A percentile compares a stretch with the other conserved stretches of the same genome.
phyloP scores from a whole-genome alignment of 441 rosid species.

The Bocquillonia castaneifolia region DNA sequence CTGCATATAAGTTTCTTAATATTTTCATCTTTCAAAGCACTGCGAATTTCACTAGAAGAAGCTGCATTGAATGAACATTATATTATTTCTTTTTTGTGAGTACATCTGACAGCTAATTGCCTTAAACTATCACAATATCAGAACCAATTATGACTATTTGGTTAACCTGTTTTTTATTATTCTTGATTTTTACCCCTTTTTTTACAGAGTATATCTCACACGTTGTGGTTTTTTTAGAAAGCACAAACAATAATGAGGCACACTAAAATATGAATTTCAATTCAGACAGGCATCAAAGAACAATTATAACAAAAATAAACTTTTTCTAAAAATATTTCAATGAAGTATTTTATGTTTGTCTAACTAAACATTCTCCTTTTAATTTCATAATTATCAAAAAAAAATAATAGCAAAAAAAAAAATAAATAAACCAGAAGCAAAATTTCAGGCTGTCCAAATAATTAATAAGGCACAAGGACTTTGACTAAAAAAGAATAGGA shows the following conservation, averaged over 20 bases:
- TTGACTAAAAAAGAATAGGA: background rate
- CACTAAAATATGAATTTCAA: background rate
- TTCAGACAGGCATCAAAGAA: background rate
- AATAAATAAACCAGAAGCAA: background rate
- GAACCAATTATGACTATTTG: background rate
- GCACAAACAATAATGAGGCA: background rate
- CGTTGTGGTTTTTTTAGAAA: background rate
- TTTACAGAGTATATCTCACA: background rate
- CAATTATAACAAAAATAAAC: background rate
- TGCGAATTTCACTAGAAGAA: conserved; percentile 55
- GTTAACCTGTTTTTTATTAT: background rate
- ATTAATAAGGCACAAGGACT: background rate
- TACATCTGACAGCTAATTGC: background rate
- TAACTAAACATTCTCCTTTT: too few relatives aligned
- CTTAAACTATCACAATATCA: background rate
- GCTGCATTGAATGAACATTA: conserved; percentile 38
- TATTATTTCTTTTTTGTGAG: background rate
- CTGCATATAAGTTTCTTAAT: conserved; percentile 53
- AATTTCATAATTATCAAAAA: too few relatives aligned
- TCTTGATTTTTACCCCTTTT: background rate
- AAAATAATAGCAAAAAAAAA: too few relatives aligned
- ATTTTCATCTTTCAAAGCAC: conserved; percentile 49
- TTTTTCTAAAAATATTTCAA: background rate
- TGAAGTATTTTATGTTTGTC: background rate
- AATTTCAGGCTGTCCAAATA: background rate